Base-by-base conservation (phyloP, 192 early-diverging fungal species). In the Backusella australiensis region DNA sequence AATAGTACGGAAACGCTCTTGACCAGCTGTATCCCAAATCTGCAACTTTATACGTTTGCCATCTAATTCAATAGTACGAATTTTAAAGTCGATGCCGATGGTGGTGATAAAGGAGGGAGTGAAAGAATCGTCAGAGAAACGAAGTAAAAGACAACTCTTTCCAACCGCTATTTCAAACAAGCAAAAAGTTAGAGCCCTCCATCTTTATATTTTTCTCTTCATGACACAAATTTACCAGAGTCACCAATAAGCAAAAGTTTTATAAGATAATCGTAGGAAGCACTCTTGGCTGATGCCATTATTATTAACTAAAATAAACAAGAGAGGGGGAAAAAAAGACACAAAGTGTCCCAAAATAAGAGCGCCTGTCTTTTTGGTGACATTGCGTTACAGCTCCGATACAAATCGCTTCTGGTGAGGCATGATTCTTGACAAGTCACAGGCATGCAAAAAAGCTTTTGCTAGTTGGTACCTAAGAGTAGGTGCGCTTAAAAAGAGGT, bases 61-160 rank as follows among this genome's bases (percentile, higher is more conserved):
- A 81, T 98, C 98, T 38, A 99, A 88, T 78, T 99, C 98, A 70
- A 99, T 97, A 34, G 96, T 98, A 74, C 97, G 91, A 83, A 99
- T 98, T 88, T 98, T 98, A 84, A 99, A 99, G 88, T 99, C 98
- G 76, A 99, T 98, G 49, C 98, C 98, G 77, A 99, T 98, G 67
- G 98, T 99, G 56, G 98, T 98, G 82, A 99, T 99, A 86, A 98
- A 99, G 42, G 96, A 97, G 34, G 98, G 98, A 42, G 98, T 98
- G 81, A 99, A 99, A 65, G 96, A 96, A 87, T 99, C 97, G 85
- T 99, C 97, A 74, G 95, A 96, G 85, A 99, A 99, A 66, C 98
- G 94, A 41, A 99, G 89, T 29, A 99, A 89, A 39, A 99, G 85
- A 82, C 98, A 98, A 77, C 91, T 93, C 87, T 99, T 99, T 53